Evolutionary conservation across 306 rosid genomes (phyloP).

Genomic region (Luffa aegyptiaca): DNA sequence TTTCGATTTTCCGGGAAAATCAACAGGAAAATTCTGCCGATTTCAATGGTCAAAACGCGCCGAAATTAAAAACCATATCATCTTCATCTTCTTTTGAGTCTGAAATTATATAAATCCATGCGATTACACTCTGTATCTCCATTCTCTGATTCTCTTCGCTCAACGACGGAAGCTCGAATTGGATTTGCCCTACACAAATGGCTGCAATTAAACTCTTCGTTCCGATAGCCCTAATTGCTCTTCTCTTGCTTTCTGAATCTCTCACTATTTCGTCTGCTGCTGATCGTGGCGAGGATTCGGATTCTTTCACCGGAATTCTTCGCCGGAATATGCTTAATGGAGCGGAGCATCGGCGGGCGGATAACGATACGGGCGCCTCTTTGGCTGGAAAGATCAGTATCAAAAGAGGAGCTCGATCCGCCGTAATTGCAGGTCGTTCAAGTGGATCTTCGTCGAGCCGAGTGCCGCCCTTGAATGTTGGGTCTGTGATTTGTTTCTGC

Average conservation of each 20-base stretch:
- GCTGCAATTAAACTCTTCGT: not conserved
- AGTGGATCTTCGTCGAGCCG: not conserved
- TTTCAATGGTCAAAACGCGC: not conserved
- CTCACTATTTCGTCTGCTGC: not conserved
- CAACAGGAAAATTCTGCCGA: not conserved
- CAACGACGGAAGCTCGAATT: not conserved
- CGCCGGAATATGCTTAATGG: not conserved
- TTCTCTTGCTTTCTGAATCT: not conserved
- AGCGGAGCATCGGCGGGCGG: not conserved
- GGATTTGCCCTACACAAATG: not conserved
- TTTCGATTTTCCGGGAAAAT: not conserved
- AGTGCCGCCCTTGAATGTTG: not conserved
- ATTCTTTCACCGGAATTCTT: not conserved
- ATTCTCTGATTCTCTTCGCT: not conserved
- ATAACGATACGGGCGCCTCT: not conserved
- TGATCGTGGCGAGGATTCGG: not conserved
- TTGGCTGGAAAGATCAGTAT: not conserved
- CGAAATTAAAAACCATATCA: not conserved
- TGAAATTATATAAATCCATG: not conserved
- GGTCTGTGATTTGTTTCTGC: not conserved
- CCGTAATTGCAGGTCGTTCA: not conserved
- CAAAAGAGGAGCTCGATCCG: not conserved
- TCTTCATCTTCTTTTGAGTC: not conserved
- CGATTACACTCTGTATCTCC: not conserved
- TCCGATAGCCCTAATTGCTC: not conserved